Percentiles rank a stretch among this genome's conserved stretches.
phyloP scores from a whole-genome alignment of 495 filamentous ascomycete genomes.

The Trichoderma asperelloides region DNA sequence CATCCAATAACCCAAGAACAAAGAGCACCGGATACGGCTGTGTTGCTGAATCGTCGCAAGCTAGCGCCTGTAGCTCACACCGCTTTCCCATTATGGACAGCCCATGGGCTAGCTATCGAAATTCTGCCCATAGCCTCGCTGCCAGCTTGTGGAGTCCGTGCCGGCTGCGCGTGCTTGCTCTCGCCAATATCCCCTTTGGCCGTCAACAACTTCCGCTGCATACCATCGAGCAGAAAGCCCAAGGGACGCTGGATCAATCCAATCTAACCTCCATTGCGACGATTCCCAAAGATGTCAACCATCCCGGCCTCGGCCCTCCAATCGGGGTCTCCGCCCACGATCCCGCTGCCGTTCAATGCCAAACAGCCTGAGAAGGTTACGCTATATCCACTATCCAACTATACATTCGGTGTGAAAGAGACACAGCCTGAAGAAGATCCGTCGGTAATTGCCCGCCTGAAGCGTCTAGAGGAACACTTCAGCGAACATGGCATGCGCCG shows the following conservation, averaged over 20 bases:
- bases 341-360: constrained; percentile 73
- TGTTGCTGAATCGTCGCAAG: background rate
- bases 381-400: constrained; percentile 92
- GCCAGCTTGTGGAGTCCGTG: background rate
- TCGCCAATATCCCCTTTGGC: constrained; percentile 1
- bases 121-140: constrained; percentile 3
- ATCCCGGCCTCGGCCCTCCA: constrained; percentile 60
- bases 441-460: constrained; percentile 83
- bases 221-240: background rate
- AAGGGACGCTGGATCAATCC: background rate
- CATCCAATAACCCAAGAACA: no score
- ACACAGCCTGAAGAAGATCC: constrained; percentile 97
- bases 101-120: background rate
- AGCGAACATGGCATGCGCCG: constrained; percentile 86
- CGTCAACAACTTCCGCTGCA: background rate
- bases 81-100: background rate
- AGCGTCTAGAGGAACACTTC: constrained; percentile 92
- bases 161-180: background rate
- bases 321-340: constrained; percentile 65
- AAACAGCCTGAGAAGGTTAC: constrained; percentile 88
- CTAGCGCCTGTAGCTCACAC: background rate
- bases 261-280: background rate
- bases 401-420: constrained; percentile 97
- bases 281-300: constrained; percentile 55
- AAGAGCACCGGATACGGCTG: background rate